These are phyloP conservation scores for Mucor circinelloides DNA, from an alignment of 371 early-diverging fungal genomes.

Conservation along the genomic window DNA sequence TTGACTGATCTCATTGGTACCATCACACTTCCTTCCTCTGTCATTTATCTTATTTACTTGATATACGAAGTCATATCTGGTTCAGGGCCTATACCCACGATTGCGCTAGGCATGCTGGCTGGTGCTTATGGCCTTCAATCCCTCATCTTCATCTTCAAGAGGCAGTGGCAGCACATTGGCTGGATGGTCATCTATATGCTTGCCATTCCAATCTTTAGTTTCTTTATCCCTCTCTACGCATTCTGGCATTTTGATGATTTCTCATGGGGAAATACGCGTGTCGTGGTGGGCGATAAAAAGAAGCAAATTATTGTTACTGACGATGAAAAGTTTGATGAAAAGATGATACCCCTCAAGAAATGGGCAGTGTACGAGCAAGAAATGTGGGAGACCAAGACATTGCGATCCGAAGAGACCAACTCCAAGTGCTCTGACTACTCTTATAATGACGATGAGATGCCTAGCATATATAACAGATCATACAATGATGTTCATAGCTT, in stretches of 20 bases:
- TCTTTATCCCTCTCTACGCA: slow-evolving; percentile 72
- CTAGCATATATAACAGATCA: neutral
- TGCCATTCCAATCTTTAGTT: slow-evolving; percentile 78
- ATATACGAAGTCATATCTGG: slow-evolving; percentile 56
- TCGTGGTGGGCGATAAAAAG: slow-evolving; percentile 66
- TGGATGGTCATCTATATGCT: slow-evolving; percentile 91
- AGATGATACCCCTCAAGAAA: slow-evolving; percentile 81
- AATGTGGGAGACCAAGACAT: slow-evolving; percentile 61
- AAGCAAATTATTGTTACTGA: slow-evolving; percentile 55
- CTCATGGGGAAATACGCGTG: slow-evolving; percentile 89
- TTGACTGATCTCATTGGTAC: slow-evolving; percentile 93
- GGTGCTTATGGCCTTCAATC: slow-evolving; percentile 83
- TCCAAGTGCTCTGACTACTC: slow-evolving; percentile 3
- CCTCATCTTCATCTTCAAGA: slow-evolving; percentile 75
- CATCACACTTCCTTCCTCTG: slow-evolving; percentile 89
- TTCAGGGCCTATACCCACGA: slow-evolving; percentile 41
- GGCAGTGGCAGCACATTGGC: slow-evolving; percentile 90
- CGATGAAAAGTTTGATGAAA: slow-evolving; percentile 78
- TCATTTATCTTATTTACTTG: slow-evolving; percentile 74
- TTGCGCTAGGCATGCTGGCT: slow-evolving; percentile 59
- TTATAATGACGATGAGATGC: neutral
- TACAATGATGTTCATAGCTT: slow-evolving; percentile 9
- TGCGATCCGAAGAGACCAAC: slow-evolving; percentile 15
- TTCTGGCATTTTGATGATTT: slow-evolving; percentile 93
- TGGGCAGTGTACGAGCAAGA: slow-evolving; percentile 90